These are phyloP conservation scores for Scytalidium sp. DNA, from an alignment of 2,329 filamentous ascomycete genomes.

Conservation along the genomic window DNA sequence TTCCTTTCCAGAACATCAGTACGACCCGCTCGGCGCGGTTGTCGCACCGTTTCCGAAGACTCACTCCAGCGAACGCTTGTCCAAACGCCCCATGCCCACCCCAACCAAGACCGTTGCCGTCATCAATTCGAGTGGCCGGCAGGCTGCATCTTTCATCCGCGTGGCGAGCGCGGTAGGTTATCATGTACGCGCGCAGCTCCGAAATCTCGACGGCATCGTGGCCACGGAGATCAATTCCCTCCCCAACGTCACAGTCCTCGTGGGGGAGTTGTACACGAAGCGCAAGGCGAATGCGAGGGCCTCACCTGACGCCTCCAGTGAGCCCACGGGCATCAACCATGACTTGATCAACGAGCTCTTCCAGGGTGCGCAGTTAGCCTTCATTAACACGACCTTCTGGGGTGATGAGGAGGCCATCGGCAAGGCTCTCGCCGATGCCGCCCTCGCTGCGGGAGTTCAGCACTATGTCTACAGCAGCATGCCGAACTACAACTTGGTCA, in stretches of 20 bases:
- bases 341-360: constrained; percentile 76
- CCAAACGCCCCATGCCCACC: constrained; percentile 28
- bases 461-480: constrained; percentile 97
- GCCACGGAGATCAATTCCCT: constrained; percentile 81
- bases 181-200: constrained; percentile 86
- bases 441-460: constrained; percentile 77
- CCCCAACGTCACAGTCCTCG: constrained; percentile 68
- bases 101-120: constrained; percentile 69
- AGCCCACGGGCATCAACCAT: constrained; percentile 72
- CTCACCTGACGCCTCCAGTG: constrained; percentile 42
- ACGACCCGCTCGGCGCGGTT: constrained; percentile 10
- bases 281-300: constrained; percentile 37
- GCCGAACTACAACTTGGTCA: constrained; percentile 87
- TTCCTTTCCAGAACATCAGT: constrained; percentile 18
- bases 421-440: constrained; percentile 82
- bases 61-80: constrained; percentile 15
- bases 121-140: constrained; percentile 93
- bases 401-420: constrained; percentile 92
- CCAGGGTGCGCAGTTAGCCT: constrained; percentile 79
- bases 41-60: constrained; percentile 12
- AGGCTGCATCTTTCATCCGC: constrained; percentile 92
- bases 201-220: constrained; percentile 82
- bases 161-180: constrained; percentile 93
- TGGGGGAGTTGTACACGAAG: constrained; percentile 61
- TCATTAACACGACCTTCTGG: constrained; percentile 97